Evolutionary conservation across 1,139 yeast genomes (phyloP), one percentile per base, ranked within the genome.

Genomic region (Debaryomyces subglobosus): DNA sequence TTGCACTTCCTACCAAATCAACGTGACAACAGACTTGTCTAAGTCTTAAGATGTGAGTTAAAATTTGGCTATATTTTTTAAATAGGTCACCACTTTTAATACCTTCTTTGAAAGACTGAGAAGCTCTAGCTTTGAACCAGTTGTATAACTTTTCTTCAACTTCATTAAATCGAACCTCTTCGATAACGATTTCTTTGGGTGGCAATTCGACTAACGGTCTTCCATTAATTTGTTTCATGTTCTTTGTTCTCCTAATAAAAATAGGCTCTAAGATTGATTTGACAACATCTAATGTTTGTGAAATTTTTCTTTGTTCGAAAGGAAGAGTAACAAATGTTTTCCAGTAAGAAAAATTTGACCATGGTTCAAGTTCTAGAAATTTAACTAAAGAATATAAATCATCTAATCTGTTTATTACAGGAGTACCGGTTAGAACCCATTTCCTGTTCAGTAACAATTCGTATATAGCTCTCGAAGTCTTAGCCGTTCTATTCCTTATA

Each of bases 361-460:
- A 94, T 0, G 98, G 98, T 57, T 89, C 92, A 10, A 92, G 69
- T 41, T 83, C 78, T 41, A 94, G 69, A 59, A 86, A 94, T 58
- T 84, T 85, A 15, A 91, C 81, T 45, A 91, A 68, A 2, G 96
- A 85, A 61, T 80, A 94, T 44, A 94, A 69, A 65, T 94, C 99
- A 63, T 94, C 97, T 7, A 94, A 73, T 52, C 92, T 72, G 65
- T 94, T 94, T 44, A 92, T 88, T 43, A 94, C 89, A 0, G 99
- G 98, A 0, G 99, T 94, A 12, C 99, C 99, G 0, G 98, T 91
- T 40, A 94, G 71, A 2, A 87, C 78, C 99, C 99, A 94, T 54
- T 82, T 83, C 45, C 96, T 74, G 38, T 77, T 75, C 60, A 89
- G 84, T 12, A 71, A 62, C 20, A 94, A 63, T 35, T 81, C 86